These are phyloP conservation scores for Tylopilus sp. DNA, from an alignment of 768 basidiomycete genomes.

Conservation along the genomic window DNA sequence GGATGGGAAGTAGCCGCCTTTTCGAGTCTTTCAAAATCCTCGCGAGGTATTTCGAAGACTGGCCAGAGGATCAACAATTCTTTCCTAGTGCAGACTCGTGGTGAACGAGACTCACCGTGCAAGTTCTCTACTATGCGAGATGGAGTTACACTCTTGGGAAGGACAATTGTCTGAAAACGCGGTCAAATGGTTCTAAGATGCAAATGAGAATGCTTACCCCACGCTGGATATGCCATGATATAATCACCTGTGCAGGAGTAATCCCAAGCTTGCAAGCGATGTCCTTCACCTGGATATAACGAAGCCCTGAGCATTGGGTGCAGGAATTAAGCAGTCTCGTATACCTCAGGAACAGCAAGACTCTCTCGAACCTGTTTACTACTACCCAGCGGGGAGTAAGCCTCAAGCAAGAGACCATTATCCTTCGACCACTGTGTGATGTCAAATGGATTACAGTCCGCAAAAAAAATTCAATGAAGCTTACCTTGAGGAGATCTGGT, in stretches of 20 bases:
- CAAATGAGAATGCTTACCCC: constrained; percentile 44
- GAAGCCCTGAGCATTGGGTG: no score
- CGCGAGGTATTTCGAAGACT: constrained; percentile 36
- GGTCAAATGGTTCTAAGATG: background rate
- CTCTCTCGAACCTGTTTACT: constrained; percentile 52
- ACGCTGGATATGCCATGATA: constrained; percentile 76
- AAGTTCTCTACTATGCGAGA: constrained; percentile 69
- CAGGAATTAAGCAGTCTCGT: background rate
- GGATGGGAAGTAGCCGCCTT: constrained; percentile 43
- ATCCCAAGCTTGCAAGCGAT: constrained; percentile 63
- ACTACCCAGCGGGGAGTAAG: constrained; percentile 76
- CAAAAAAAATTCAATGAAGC: constrained; percentile 3
- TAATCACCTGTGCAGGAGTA: constrained; percentile 71
- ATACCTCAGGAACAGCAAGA: constrained; percentile 55
- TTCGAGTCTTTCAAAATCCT: constrained; percentile 41
- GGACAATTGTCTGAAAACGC: constrained; percentile 51
- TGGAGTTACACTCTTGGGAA: constrained; percentile 76
- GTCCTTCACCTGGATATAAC: constrained; percentile 40
- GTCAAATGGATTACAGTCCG: background rate
- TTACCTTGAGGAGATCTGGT: constrained; percentile 64
- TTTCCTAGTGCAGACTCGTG: background rate
- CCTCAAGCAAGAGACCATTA: constrained; percentile 61
- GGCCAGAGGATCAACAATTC: background rate
- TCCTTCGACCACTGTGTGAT: constrained; percentile 61
- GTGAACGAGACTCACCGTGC: constrained; percentile 38